These are phyloP conservation scores for Ganoderma boninense DNA, from an alignment of 1,284 basidiomycete genomes.

Conservation along the genomic window DNA sequence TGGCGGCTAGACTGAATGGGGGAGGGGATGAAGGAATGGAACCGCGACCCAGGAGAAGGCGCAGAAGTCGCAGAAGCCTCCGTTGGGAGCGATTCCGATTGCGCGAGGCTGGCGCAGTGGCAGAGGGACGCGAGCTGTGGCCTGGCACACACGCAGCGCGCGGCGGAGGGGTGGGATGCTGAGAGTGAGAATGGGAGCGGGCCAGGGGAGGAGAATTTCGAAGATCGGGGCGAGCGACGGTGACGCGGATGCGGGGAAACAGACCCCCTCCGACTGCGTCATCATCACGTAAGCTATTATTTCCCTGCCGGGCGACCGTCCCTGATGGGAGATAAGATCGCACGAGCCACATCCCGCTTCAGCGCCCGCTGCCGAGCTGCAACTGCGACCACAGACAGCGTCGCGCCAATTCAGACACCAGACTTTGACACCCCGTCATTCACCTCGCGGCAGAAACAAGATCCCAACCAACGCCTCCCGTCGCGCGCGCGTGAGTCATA, in stretches of 20 bases:
- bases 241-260: slow-evolving; percentile 28
- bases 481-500: neutral
- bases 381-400: neutral
- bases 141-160: neutral
- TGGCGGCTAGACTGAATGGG: slow-evolving; percentile 7
- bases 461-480: neutral
- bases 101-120: neutral
- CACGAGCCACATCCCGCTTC: slow-evolving; percentile 7
- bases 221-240: slow-evolving; percentile 8
- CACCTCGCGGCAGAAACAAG: neutral
- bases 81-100: neutral
- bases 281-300: slow-evolving; percentile 28
- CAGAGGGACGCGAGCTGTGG: neutral
- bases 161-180: neutral
- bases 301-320: slow-evolving; percentile 13
- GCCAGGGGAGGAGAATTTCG: neutral
- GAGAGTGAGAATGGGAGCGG: neutral
- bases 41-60: neutral
- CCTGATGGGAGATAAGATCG: slow-evolving; percentile 33
- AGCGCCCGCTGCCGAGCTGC: slow-evolving; percentile 1
- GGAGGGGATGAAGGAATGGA: slow-evolving; percentile 1
- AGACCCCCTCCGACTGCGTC: slow-evolving; percentile 24
- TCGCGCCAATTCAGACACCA: neutral
- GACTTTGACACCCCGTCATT: neutral
- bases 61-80: neutral